These are phyloP conservation scores for Kazachstania sp. DNA, from an alignment of 1,139 yeast species.

Conservation along the genomic window DNA sequence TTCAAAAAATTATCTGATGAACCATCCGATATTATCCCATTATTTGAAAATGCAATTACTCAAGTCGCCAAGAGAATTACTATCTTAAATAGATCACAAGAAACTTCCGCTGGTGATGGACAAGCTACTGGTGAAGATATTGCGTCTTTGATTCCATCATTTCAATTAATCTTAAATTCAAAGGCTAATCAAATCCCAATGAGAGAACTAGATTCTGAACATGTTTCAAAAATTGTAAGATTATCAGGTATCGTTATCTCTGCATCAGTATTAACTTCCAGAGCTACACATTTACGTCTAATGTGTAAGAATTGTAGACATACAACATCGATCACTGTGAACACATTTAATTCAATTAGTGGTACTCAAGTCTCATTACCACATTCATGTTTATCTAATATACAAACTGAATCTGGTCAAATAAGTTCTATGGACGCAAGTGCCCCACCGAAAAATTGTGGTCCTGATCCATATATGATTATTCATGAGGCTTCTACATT, in stretches of 20 bases:
- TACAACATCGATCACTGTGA: constrained; percentile 57
- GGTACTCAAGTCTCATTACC: constrained; percentile 68
- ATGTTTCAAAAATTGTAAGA: constrained; percentile 81
- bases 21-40: constrained; percentile 81
- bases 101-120: constrained; percentile 12
- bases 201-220: constrained; percentile 77
- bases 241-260: constrained; percentile 91
- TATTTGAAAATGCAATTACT: constrained; percentile 83
- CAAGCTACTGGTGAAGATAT: constrained; percentile 28
- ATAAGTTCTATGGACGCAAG: constrained; percentile 13
- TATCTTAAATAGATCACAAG: constrained; percentile 40
- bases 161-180: constrained; percentile 74
- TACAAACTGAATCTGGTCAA: constrained; percentile 19
- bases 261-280: constrained; percentile 79
- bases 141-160: constrained; percentile 57
- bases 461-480: constrained; percentile 84
- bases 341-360: constrained; percentile 56
- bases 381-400: constrained; percentile 44
- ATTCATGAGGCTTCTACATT: constrained; percentile 89
- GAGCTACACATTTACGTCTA: constrained; percentile 76
- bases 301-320: constrained; percentile 88
- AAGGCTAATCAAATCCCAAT: constrained; percentile 66
- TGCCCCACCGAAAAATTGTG: constrained; percentile 59
- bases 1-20: constrained; percentile 78
- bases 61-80: constrained; percentile 79